Percentiles rank a stretch among this genome's conserved stretches.
phyloP scores from a whole-genome alignment of 139 green algal species.

The Astrephomene gubernaculifera region DNA sequence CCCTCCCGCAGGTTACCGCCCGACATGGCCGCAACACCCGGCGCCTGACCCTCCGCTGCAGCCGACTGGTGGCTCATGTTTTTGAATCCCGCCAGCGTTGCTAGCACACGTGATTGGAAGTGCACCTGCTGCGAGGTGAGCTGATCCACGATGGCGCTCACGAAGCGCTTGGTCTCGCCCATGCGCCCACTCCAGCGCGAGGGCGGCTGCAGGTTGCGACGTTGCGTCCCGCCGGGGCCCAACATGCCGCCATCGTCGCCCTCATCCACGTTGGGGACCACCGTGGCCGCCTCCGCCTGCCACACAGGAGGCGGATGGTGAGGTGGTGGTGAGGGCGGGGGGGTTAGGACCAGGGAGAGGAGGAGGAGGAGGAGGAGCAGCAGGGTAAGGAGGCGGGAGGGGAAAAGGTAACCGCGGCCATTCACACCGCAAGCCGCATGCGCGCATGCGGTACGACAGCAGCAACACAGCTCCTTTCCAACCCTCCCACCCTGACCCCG shows the following conservation, averaged over 20 bases:
- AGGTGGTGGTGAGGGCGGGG: too few relatives aligned
- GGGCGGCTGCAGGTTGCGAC: not conserved
- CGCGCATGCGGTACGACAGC: too few relatives aligned
- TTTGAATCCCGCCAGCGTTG: not conserved
- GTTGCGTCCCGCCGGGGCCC: too few relatives aligned
- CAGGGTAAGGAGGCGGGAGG: too few relatives aligned
- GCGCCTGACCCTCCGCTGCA: not conserved
- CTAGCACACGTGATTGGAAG: not conserved
- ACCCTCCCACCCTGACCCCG: too few relatives aligned
- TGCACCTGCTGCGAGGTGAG: not conserved
- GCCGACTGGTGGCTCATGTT: not conserved
- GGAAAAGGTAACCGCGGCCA: too few relatives aligned
- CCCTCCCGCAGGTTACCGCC: not conserved
- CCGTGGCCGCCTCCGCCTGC: slow-evolving; percentile 25
- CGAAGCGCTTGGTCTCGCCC: slow-evolving; percentile 38
- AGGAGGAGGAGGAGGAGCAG: too few relatives aligned
- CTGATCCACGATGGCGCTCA: slow-evolving; percentile 8
- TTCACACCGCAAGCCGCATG: too few relatives aligned
- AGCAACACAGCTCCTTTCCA: too few relatives aligned
- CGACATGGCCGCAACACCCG: not conserved
- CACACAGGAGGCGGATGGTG: not conserved
- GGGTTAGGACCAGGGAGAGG: too few relatives aligned
- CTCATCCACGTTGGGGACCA: not conserved
- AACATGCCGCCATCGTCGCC: not conserved
- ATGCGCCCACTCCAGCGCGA: slow-evolving; percentile 26